Percentiles rank a stretch among this genome's conserved stretches.
These are phyloP conservation scores for Fistulifera solaris DNA, from an alignment of 108 stramenopile species.

Conservation along the genomic window DNA sequence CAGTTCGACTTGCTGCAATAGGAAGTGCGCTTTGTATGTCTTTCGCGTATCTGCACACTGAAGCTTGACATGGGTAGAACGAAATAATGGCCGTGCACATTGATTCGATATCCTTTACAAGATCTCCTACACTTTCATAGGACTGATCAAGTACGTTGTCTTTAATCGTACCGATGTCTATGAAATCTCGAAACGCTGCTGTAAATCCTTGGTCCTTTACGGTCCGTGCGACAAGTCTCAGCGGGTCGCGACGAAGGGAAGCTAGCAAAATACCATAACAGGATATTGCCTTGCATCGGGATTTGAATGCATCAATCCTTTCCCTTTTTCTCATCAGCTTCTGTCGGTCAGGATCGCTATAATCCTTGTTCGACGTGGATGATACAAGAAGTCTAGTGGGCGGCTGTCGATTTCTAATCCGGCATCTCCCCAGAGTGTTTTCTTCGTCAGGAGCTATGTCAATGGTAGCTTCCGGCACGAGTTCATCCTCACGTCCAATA, in stretches of 20 bases:
- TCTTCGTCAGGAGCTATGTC: neutral
- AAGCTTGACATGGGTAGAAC: constrained; percentile 67
- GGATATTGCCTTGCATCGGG: constrained; percentile 46
- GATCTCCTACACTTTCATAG: constrained; percentile 61
- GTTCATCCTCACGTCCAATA: too few species aligned
- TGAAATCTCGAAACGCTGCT: constrained; percentile 54
- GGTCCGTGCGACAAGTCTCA: constrained; percentile 69
- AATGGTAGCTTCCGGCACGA: too few species aligned
- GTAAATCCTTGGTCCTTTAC: constrained; percentile 56
- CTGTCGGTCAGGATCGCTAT: constrained; percentile 12
- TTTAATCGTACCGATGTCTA: constrained; percentile 65
- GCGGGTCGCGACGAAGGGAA: constrained; percentile 66
- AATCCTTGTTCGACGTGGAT: neutral
- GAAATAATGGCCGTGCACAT: constrained; percentile 64
- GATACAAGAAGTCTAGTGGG: neutral
- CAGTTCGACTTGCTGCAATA: constrained; percentile 57
- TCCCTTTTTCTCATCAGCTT: constrained; percentile 32
- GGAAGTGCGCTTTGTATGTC: constrained; percentile 46
- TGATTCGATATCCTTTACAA: constrained; percentile 48
- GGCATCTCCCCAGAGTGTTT: constrained; percentile 2
- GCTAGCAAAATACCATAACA: constrained; percentile 58
- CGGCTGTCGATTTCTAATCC: neutral
- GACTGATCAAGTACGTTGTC: constrained; percentile 39
- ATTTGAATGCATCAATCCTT: constrained; percentile 41
- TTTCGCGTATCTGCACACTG: constrained; percentile 65